Conservation (phyloP, 768 basidiomycete genomes). For the Melanogaster broomeanus region DNA sequence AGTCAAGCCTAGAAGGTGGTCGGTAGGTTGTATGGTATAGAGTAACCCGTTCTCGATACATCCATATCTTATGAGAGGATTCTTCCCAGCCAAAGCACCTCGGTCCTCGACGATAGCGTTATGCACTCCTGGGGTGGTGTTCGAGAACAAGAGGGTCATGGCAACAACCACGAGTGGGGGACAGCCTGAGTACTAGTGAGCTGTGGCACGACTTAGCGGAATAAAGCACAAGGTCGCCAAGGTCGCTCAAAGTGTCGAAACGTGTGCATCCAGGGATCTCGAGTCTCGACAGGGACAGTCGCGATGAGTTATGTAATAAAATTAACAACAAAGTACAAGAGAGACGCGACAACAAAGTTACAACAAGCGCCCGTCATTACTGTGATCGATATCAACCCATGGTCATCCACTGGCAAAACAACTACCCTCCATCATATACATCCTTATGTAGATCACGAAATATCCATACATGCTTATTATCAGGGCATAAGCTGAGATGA, state of each 20-base stretch:
- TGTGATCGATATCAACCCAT: too few relatives aligned
- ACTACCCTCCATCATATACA: too few relatives aligned
- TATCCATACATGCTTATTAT: not conserved
- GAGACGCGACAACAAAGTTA: not conserved
- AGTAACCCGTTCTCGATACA: too few relatives aligned
- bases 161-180: too few relatives aligned
- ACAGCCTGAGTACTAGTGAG: too few relatives aligned
- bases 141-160: not conserved
- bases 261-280: not conserved
- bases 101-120: not conserved
- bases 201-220: not conserved
- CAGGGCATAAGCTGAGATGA: not conserved
- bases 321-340: not conserved
- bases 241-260: not conserved
- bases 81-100: too few relatives aligned
- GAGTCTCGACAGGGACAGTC: not conserved
- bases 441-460: not conserved
- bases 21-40: too few relatives aligned
- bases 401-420: too few relatives aligned
- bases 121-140: not conserved
- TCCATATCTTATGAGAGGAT: too few relatives aligned
- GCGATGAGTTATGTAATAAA: too few relatives aligned
- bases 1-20: too few relatives aligned
- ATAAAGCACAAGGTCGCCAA: not conserved
- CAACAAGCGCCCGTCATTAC: too few relatives aligned